Conservation (phyloP, 192 early-diverging fungal species). For the Coemansia asiatica region DNA sequence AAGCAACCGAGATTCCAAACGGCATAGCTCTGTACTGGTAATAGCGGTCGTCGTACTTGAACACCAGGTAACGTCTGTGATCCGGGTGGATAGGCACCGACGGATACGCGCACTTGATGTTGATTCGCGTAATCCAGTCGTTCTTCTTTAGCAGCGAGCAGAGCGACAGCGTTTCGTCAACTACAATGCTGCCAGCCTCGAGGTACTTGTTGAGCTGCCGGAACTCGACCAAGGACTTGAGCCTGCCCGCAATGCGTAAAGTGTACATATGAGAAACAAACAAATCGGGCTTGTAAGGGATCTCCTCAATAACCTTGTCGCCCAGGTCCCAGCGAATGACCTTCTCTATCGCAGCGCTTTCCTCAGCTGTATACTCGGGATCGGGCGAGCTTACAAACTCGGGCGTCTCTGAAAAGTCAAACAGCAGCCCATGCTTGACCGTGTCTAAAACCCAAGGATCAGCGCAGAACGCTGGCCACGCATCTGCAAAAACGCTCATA, state of each 20-base stretch:
- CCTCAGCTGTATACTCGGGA: constrained; percentile 38
- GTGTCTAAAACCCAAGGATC: constrained; percentile 40
- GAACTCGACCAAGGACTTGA: constrained; percentile 50
- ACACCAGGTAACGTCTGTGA: constrained; percentile 43
- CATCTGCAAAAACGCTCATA: constrained; percentile 24
- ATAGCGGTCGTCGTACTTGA: constrained; percentile 45
- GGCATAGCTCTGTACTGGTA: constrained; percentile 54
- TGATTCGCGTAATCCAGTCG: constrained; percentile 49
- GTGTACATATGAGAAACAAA: constrained; percentile 55
- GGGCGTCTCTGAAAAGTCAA: constrained; percentile 36
- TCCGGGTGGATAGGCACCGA: constrained; percentile 49
- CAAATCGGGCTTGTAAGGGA: constrained; percentile 30
- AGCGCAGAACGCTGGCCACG: constrained; percentile 22
- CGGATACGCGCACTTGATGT: constrained; percentile 53
- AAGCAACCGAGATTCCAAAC: constrained; percentile 52
- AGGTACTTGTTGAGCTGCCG: constrained; percentile 48
- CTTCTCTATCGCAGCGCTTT: constrained; percentile 46
- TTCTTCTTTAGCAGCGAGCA: constrained; percentile 22
- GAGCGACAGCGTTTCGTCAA: constrained; percentile 40
- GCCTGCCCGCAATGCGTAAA: constrained; percentile 33
- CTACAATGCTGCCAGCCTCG: constrained; percentile 21
- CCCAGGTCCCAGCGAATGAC: constrained; percentile 54
- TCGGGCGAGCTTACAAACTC: constrained; percentile 17
- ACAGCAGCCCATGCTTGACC: constrained; percentile 32
- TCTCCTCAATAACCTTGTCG: constrained; percentile 51